These are phyloP conservation scores for Phytopythium litorale DNA, from an alignment of 352 stramenopile genomes.

Conservation along the genomic window DNA sequence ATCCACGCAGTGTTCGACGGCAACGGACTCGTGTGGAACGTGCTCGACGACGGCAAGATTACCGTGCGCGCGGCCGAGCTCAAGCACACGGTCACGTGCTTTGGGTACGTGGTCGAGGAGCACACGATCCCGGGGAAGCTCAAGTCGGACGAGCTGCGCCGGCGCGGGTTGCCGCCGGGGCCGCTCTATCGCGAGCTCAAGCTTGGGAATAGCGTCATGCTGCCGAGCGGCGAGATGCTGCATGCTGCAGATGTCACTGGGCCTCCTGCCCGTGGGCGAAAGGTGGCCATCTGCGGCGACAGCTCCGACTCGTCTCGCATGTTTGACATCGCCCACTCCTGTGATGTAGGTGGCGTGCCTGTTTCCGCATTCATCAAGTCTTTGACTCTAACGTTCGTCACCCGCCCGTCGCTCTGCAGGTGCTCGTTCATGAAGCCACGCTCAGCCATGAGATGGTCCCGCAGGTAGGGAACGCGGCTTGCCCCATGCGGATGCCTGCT, in stretches of 20 bases:
- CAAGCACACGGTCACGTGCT: slow-evolving; percentile 79
- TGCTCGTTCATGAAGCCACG: slow-evolving; percentile 88
- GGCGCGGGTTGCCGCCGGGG: slow-evolving; percentile 80
- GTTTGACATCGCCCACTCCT: slow-evolving; percentile 73
- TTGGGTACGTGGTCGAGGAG: slow-evolving; percentile 85
- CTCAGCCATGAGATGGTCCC: slow-evolving; percentile 66
- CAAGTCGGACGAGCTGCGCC: slow-evolving; percentile 69
- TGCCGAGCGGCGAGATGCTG: slow-evolving; percentile 74
- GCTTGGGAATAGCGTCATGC: slow-evolving; percentile 74
- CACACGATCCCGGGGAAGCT: slow-evolving; percentile 80
- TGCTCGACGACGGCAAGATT: slow-evolving; percentile 65
- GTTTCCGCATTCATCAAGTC: no score
- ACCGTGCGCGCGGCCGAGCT: slow-evolving; percentile 57
- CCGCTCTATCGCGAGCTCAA: slow-evolving; percentile 91
- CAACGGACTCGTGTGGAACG: slow-evolving; percentile 61
- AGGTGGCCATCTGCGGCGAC: slow-evolving; percentile 79
- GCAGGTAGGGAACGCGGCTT: slow-evolving; percentile 21
- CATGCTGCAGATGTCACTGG: slow-evolving; percentile 73
- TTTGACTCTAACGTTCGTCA: background rate
- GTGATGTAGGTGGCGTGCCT: slow-evolving; percentile 39
- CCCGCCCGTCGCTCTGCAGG: slow-evolving; percentile 20
- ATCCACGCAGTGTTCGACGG: slow-evolving; percentile 58
- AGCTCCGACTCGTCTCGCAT: slow-evolving; percentile 66
- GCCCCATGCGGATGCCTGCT: no score
- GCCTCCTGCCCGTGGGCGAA: slow-evolving; percentile 51